Conservation (phyloP, 2,329 filamentous ascomycete species). For the Microdochium paspali region DNA sequence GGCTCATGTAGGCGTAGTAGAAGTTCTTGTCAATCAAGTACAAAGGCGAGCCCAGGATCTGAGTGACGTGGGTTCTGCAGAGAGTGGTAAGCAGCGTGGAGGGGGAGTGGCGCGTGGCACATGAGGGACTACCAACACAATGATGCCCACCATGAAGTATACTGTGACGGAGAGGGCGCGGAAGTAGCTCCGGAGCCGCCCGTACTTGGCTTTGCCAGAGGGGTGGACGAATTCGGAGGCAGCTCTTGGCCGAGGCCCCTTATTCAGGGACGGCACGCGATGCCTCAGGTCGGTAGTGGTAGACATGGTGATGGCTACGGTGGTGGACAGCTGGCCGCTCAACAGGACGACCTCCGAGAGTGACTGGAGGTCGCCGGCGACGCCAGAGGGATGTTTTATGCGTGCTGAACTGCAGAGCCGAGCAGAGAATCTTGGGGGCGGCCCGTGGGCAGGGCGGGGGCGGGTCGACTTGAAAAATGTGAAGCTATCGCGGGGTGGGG, state of each 20-base stretch:
- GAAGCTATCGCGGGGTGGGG: too few species aligned
- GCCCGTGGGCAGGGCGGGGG: too few species aligned
- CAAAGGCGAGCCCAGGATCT: slow-evolving; percentile 66
- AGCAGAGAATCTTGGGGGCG: too few species aligned
- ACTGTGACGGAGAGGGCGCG: slow-evolving; percentile 40
- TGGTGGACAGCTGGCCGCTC: too few species aligned
- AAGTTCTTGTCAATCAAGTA: slow-evolving; percentile 68
- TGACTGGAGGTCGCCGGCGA: too few species aligned
- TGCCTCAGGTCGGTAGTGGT: slow-evolving; percentile 24
- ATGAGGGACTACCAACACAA: slow-evolving; percentile 30
- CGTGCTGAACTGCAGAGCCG: too few species aligned
- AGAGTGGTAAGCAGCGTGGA: slow-evolving; percentile 1
- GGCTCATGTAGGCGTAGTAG: slow-evolving; percentile 79
- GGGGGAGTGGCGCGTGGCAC: not conserved
- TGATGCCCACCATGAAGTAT: slow-evolving; percentile 41
- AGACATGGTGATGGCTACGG: slow-evolving; percentile 22
- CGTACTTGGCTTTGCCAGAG: slow-evolving; percentile 45
- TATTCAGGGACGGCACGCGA: slow-evolving; percentile 12
- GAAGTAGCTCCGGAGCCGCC: slow-evolving; percentile 36
- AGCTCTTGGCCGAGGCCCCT: slow-evolving; percentile 11
- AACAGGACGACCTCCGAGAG: too few species aligned
- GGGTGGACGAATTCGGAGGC: slow-evolving; percentile 31
- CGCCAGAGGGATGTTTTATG: too few species aligned
- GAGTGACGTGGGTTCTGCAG: slow-evolving; percentile 55
- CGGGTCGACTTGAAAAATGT: too few species aligned